A percentile compares a stretch with the other conserved stretches of the same genome.
Evolutionary conservation across 805 yeast genomes (phyloP).

Genomic region (Yarrowia sp.): DNA sequence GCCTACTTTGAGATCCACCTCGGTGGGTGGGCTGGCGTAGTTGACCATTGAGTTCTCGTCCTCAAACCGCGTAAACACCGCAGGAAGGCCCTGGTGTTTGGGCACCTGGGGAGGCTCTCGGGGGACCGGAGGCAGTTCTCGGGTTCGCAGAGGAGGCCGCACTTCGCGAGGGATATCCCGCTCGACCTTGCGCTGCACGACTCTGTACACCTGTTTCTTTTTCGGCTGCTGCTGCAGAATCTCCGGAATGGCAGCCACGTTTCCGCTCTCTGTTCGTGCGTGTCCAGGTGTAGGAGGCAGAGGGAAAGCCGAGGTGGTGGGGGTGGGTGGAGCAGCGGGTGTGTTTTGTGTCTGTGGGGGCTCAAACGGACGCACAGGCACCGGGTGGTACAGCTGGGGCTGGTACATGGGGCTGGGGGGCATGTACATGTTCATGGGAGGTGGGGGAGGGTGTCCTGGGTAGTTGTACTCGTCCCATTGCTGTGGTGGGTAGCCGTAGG

Average conservation of each 20-base stretch:
- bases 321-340: neutral
- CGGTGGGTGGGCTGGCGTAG: conserved; percentile 13
- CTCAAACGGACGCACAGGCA: conserved; percentile 33
- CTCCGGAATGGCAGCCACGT: conserved; percentile 23
- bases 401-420: conserved; percentile 22
- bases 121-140: conserved; percentile 21
- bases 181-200: conserved; percentile 14
- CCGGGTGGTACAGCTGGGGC: conserved; percentile 34
- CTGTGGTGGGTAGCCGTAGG: conserved; percentile 12
- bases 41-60: conserved; percentile 36
- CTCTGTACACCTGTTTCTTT: conserved; percentile 2
- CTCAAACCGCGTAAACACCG: conserved; percentile 31
- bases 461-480: conserved; percentile 27
- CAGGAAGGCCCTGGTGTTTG: conserved; percentile 22
- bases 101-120: conserved; percentile 11
- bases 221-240: conserved; percentile 28
- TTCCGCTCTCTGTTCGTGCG: conserved; percentile 25
- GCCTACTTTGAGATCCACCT: conserved; percentile 38
- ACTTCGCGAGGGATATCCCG: neutral
- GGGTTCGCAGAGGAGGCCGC: neutral
- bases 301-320: neutral
- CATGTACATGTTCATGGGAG: conserved; percentile 32
- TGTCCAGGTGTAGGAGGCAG: conserved; percentile 27
- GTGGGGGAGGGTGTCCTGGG: conserved; percentile 3
- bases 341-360: conserved; percentile 4